Evolutionary conservation across 257 asterid genomes (phyloP), one percentile per base, ranked within the genome.

Genomic region (Leonotis leonurus): DNA sequence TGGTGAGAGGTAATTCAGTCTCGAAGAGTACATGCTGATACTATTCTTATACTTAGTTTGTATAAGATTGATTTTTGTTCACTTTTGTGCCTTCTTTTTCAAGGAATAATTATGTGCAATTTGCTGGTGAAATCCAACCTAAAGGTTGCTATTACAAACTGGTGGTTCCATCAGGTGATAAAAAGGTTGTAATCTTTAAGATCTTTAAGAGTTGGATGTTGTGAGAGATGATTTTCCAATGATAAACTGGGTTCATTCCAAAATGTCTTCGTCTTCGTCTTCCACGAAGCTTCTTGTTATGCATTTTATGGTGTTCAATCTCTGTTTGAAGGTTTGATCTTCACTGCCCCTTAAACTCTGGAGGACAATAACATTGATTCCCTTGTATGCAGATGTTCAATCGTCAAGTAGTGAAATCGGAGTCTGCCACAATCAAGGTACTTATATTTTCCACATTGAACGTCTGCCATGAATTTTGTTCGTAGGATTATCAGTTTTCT

Each of bases 41-140:
- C 21, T 37, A 13, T 9, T 40, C 48, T 62, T 39, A n/a, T n/a
- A n/a, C 17, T 3, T 21, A 27, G 62, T 51, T 48, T 6, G 25
- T 55, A 17, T 6, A 45, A 27, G 11, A 27, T 22, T 48, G 25
- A 27, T 17, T 65, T 76, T 78, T 70, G 67, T 57, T 27, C 51
- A 37, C 37, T 58, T 50, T 44, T 56, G 45, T 70, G 56, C 63
- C 54, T 22, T 61, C 14, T 64, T 17, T 45, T 9, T 61, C 37
- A 69, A 93, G 99, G 87, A 93, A 93, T 71, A 93, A 85, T 74
- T 93, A 85, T 71, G 99, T 87, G 77, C 96, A 89, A 60, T 89
- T 87, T 68, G 97, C 96, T 56, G 99, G 97, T 74, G 99, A 89
- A 71, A 84, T 89, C 56, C 97, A 93, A 76, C 92, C 96, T 27